A percentile compares a stretch with the other conserved stretches of the same genome.
phyloP scores from a whole-genome alignment of 2,329 filamentous ascomycete species.

The Calycina marina region DNA sequence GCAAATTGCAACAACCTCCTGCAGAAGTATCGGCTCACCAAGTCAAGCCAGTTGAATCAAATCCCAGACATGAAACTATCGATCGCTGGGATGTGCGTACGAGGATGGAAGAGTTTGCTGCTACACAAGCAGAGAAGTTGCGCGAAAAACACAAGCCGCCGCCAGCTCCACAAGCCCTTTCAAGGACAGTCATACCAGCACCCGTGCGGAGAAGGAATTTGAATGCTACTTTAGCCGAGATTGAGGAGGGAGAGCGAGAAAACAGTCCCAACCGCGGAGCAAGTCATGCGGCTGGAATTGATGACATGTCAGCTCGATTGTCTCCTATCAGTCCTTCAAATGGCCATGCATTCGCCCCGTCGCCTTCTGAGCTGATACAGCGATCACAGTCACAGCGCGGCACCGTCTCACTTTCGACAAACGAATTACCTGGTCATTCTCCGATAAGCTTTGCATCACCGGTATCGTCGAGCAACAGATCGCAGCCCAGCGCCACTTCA shows the following conservation, averaged over 20 bases:
- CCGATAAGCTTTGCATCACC: no score
- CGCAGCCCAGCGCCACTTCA: constrained; percentile 1
- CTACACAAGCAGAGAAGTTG: constrained; percentile 43
- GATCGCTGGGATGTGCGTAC: constrained; percentile 40
- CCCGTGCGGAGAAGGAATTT: constrained; percentile 43
- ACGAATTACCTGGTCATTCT: constrained; percentile 1
- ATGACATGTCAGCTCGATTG: not conserved
- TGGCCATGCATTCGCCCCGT: constrained; percentile 21
- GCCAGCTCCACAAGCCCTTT: constrained; percentile 38
- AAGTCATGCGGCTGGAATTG: not conserved
- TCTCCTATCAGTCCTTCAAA: constrained; percentile 8
- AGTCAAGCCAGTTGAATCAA: constrained; percentile 8
- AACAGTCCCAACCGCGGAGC: constrained; percentile 1
- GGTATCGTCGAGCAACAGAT: no score
- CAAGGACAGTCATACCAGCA: constrained; percentile 46
- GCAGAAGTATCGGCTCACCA: constrained; percentile 20
- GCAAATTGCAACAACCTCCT: constrained; percentile 16
- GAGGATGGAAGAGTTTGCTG: constrained; percentile 46
- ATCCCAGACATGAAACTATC: constrained; percentile 9
- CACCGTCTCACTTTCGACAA: not conserved
- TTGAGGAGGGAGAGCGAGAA: constrained; percentile 26
- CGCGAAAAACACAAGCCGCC: constrained; percentile 40
- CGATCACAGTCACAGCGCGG: constrained; percentile 17
- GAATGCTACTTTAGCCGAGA: constrained; percentile 39
- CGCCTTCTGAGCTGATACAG: constrained; percentile 12